These are phyloP conservation scores for Paecilomyces niveus DNA, from an alignment of 2,329 filamentous ascomycete genomes.

Conservation along the genomic window DNA sequence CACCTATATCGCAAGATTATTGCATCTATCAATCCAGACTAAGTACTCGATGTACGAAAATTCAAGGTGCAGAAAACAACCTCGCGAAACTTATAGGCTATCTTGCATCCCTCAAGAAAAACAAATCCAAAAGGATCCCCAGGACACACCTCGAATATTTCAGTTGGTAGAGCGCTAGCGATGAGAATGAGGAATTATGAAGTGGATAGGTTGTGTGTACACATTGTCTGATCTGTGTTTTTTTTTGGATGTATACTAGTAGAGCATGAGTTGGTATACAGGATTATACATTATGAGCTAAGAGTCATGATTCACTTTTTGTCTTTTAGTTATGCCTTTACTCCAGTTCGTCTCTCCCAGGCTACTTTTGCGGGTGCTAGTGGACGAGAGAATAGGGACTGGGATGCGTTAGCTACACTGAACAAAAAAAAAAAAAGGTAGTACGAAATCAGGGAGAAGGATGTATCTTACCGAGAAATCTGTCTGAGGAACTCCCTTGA, in stretches of 20 bases:
- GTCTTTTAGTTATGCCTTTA: neutral
- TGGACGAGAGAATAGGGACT: slow-evolving; percentile 7
- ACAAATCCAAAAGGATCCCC: neutral
- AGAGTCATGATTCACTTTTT: neutral
- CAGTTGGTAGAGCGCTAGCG: slow-evolving; percentile 3
- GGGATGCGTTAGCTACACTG: neutral
- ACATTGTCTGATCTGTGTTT: no score
- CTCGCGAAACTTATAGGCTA: no score
- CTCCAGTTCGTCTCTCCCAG: slow-evolving; percentile 2
- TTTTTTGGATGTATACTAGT: no score
- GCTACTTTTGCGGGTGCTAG: neutral
- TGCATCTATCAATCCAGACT: no score
- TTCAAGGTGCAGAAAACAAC: no score
- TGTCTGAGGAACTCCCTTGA: neutral
- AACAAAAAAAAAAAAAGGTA: no score
- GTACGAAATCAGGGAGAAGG: neutral
- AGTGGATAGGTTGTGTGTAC: no score
- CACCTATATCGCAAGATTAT: no score
- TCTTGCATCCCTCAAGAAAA: neutral
- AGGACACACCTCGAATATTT: slow-evolving; percentile 1
- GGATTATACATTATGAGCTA: neutral
- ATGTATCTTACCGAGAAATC: neutral
- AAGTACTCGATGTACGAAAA: no score
- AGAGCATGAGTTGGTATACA: neutral
- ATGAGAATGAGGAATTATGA: no score